Conservation (phyloP, 805 yeast genomes). For the Saccharomyces cerevisiae region DNA sequence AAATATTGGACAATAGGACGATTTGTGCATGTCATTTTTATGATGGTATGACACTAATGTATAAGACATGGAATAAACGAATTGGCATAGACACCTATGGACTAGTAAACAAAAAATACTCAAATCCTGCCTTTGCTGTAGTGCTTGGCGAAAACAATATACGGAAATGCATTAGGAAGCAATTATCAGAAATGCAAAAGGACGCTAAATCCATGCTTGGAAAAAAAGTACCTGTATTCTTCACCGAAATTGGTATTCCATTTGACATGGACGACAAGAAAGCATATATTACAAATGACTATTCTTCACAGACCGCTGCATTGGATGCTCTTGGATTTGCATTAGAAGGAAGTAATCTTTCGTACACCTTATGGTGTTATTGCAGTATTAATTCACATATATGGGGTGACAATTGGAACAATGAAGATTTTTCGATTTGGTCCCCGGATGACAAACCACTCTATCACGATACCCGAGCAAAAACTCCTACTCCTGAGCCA, state of each 20-base stretch:
- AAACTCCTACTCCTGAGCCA: not conserved
- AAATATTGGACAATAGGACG: conserved; percentile 52
- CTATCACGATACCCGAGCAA: conserved; percentile 2
- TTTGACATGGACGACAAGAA: conserved; percentile 82
- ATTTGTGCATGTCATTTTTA: conserved; percentile 85
- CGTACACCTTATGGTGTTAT: conserved; percentile 84
- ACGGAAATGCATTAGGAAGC: conserved; percentile 60
- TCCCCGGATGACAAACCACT: conserved; percentile 46
- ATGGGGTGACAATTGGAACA: conserved; percentile 90
- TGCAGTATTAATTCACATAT: conserved; percentile 62
- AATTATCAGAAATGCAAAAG: conserved; percentile 52
- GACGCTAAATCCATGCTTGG: conserved; percentile 66
- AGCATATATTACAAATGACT: conserved; percentile 62
- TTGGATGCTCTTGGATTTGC: conserved; percentile 77
- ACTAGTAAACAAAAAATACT: conserved; percentile 68
- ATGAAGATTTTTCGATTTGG: conserved; percentile 89
- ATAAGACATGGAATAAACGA: conserved; percentile 75
- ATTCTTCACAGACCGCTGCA: conserved; percentile 67
- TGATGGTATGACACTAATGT: conserved; percentile 90
- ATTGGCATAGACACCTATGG: conserved; percentile 89
- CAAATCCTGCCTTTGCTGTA: conserved; percentile 62
- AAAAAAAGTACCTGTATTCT: conserved; percentile 53
- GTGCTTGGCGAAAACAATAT: conserved; percentile 79
- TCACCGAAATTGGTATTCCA: conserved; percentile 97
- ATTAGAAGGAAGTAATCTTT: conserved; percentile 61